Conservation (phyloP, 2,329 filamentous ascomycete species). For the Monosporascus sp. region DNA sequence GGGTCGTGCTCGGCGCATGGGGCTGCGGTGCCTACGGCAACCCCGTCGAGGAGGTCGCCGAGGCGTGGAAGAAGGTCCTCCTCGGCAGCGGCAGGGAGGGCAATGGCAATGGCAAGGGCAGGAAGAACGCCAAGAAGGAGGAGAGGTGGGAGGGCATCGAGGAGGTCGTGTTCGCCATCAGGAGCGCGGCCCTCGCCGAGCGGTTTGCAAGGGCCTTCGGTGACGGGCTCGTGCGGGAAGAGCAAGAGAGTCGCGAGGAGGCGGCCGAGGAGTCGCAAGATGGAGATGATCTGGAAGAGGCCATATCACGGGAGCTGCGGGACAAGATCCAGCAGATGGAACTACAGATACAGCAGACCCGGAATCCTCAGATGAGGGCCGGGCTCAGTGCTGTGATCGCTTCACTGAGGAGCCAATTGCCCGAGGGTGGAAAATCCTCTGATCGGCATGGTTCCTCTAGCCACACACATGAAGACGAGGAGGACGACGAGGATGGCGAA, state of each 20-base stretch:
- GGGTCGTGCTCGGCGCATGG: slow-evolving; percentile 57
- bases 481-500: not conserved
- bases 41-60: slow-evolving; percentile 52
- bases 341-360: slow-evolving; percentile 15
- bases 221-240: slow-evolving; percentile 26
- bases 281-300: slow-evolving; percentile 8
- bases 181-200: slow-evolving; percentile 43
- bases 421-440: not conserved
- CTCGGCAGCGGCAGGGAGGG: slow-evolving; percentile 17
- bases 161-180: slow-evolving; percentile 55
- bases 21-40: slow-evolving; percentile 61
- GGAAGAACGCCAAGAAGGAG: slow-evolving; percentile 7
- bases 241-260: slow-evolving; percentile 14
- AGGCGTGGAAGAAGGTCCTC: slow-evolving; percentile 44
- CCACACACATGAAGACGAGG: not conserved
- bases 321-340: slow-evolving; percentile 24
- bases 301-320: slow-evolving; percentile 17
- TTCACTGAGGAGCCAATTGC: slow-evolving; percentile 19
- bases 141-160: slow-evolving; percentile 38
- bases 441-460: not conserved
- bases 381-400: slow-evolving; percentile 23
- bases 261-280: slow-evolving; percentile 4
- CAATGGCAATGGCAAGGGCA: slow-evolving; percentile 4
- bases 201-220: slow-evolving; percentile 47
- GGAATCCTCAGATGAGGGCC: slow-evolving; percentile 19